phyloP scores from a whole-genome alignment of 2,329 filamentous ascomycete species.

The Cladosporium cucumerinum region DNA sequence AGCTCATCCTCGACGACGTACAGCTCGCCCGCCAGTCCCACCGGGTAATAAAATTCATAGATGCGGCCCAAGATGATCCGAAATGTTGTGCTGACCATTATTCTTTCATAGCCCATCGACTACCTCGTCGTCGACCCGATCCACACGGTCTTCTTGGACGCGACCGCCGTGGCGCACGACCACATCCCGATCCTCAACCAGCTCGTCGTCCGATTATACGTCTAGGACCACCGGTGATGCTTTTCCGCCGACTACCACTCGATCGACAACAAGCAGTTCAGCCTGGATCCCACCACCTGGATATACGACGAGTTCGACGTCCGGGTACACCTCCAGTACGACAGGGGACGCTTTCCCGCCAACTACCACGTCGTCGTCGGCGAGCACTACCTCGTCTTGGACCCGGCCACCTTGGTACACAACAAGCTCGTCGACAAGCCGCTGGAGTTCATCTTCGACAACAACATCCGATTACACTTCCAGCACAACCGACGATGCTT shows the following conservation, averaged over 20 bases:
- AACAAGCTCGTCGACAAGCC: neutral
- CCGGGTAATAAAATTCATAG: neutral
- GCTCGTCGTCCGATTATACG: neutral
- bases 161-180: neutral
- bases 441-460: neutral
- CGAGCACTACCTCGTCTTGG: neutral
- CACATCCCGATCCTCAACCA: neutral
- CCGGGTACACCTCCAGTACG: neutral
- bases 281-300: neutral
- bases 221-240: neutral
- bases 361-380: neutral
- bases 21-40: neutral
- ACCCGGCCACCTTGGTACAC: neutral
- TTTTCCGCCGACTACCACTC: neutral
- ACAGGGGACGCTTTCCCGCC: neutral
- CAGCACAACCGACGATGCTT: neutral
- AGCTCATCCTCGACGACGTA: neutral
- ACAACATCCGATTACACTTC: neutral
- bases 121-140: neutral
- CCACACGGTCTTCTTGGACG: neutral
- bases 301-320: neutral
- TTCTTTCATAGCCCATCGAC: neutral
- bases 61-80: neutral
- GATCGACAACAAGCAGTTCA: neutral
- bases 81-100: neutral